phyloP scores from a whole-genome alignment of 2,329 filamentous ascomycete species.

The Cylindrodendrum hubeiense region DNA sequence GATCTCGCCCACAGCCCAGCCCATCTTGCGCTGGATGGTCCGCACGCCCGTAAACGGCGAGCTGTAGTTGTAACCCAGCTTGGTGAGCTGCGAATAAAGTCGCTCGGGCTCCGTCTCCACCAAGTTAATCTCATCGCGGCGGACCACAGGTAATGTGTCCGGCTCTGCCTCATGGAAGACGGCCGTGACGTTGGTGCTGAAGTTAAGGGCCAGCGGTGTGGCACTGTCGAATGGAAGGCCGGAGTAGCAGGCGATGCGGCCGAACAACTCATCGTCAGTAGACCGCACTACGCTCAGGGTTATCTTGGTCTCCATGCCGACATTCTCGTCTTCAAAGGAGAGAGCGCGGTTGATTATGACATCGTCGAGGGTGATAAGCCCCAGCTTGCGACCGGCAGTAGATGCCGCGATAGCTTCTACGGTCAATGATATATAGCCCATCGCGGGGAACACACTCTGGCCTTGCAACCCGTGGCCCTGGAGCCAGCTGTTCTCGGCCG shows the following conservation, averaged over 20 bases:
- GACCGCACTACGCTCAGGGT: no score
- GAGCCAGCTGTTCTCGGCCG: conserved; percentile 52
- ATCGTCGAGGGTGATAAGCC: background rate
- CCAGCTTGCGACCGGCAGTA: background rate
- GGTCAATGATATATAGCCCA: conserved; percentile 53
- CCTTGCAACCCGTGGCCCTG: conserved; percentile 50
- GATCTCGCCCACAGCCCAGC: background rate
- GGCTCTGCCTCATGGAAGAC: no score
- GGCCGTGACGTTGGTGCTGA: no score
- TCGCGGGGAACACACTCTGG: conserved; percentile 54
- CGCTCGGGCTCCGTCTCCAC: background rate
- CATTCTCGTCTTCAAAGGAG: no score
- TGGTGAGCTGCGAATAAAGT: no score
- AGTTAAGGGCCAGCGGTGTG: background rate
- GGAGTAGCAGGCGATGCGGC: no score
- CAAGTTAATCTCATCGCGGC: no score
- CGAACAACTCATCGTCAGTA: no score
- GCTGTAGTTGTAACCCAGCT: conserved; percentile 32
- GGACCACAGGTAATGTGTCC: no score
- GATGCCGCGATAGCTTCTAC: conserved; percentile 41
- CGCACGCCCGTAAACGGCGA: conserved; percentile 2
- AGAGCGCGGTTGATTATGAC: background rate
- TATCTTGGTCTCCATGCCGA: no score
- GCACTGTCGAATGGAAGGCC: no score
- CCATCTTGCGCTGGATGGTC: background rate